Evolutionary conservation across 176 grass and related monocot species (phyloP).

Genomic region (Avena eriantha): DNA sequence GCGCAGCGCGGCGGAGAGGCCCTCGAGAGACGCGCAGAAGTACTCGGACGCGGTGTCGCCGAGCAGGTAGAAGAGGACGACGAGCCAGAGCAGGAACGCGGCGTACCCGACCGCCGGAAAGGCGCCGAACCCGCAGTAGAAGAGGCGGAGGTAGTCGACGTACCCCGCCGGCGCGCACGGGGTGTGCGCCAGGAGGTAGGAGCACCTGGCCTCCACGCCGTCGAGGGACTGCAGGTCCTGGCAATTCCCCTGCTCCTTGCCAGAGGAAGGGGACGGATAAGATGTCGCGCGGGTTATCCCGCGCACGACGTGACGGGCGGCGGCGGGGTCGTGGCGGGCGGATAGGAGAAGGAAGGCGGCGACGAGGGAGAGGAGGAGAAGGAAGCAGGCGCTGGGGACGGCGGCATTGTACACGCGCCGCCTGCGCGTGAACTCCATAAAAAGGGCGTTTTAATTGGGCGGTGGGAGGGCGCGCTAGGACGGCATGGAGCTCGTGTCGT

Average conservation of each 20-base stretch:
- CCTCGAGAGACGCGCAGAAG: conserved; percentile 86
- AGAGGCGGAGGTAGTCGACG: conserved; percentile 78
- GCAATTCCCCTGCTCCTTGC: conserved; percentile 38
- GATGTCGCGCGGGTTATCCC: background rate
- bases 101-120: conserved; percentile 46
- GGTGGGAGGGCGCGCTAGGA: background rate
- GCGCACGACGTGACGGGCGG: background rate
- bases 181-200: conserved; percentile 54
- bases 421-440: conserved; percentile 55
- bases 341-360: conserved; percentile 7
- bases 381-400: conserved; percentile 59
- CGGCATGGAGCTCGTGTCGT: conserved; percentile 41
- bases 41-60: conserved; percentile 83
- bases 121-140: conserved; percentile 67
- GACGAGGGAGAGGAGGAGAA: conserved; percentile 41
- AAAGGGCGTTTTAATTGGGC: conserved; percentile 44
- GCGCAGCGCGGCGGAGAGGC: conserved; percentile 58
- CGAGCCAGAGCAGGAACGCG: conserved; percentile 60
- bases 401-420: conserved; percentile 53
- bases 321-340: background rate
- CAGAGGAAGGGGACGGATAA: background rate
- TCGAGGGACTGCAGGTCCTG: conserved; percentile 46
- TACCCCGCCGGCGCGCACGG: conserved; percentile 63
- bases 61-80: conserved; percentile 83
- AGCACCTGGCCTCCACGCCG: conserved; percentile 46